Evolutionary conservation across 345 rosid species (phyloP), one percentile per base, ranked within the genome.

Genomic region (Aquilaria sinensis): DNA sequence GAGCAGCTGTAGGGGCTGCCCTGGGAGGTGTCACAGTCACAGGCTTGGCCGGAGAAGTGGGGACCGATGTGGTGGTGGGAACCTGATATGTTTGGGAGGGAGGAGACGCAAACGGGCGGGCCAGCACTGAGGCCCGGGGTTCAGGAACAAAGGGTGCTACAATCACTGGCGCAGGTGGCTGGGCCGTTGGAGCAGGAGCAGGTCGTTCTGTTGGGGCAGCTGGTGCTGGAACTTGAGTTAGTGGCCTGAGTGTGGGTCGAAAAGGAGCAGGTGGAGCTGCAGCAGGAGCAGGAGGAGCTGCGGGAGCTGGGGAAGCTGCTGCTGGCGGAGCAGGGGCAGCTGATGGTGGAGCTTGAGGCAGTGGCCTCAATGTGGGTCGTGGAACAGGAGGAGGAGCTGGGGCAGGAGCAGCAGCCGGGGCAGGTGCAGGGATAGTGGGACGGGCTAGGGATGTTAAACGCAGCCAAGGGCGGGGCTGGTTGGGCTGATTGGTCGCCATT

Each of bases 391-490:
- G 72, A 34, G 77, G 74, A 10, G 80, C 65, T n/a, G 72, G 73
- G 13, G 76, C 53, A 57, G 86, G 68, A 11, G 76, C 47, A 6
- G 82, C 62, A 30, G 61, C 72, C 3, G 80, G 77, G 7, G 73
- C 31, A 4, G 80, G 72, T 14, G 73, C 7, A 34, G 80, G 73
- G 13, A 70, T 41, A 47, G 68, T 53, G 2, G 76, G 60, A 11
- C 62, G 46, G 2, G 45, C 64, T 14, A 82, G 46, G 49, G 88
- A 78, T 31, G 78, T 53, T 58, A 79, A 72, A 60, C 90, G 90
- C 43, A 74, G 74, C 90, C 90, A 84, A 12, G 78, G 82, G 49
- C 88, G 85, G 60, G 81, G 0, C 14, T 62, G 75, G 10, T 37
- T 37, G 43, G 72, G 70, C 12, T 51, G 85, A 69, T 70, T 81